Percentiles rank a stretch among this genome's conserved stretches.
phyloP scores from a whole-genome alignment of 768 basidiomycete genomes.

The Russula sp. region DNA sequence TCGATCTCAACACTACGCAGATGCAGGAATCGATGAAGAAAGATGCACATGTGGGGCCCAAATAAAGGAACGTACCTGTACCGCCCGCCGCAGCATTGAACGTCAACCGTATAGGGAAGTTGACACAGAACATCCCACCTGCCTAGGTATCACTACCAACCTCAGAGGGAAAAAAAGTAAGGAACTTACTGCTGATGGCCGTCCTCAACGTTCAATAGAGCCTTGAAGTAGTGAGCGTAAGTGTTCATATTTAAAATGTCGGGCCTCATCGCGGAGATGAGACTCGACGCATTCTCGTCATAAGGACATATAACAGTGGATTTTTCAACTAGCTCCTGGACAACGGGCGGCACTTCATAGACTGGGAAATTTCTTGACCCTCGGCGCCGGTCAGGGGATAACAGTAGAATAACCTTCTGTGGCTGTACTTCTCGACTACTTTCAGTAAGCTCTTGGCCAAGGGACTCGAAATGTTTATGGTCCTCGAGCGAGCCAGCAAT shows the following conservation, averaged over 20 bases:
- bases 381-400: background rate
- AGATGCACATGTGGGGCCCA: background rate
- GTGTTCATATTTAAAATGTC: slow-evolving; percentile 1
- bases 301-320: background rate
- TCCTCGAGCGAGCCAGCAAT: slow-evolving; percentile 11
- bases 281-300: background rate
- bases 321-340: background rate
- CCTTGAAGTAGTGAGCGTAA: slow-evolving; percentile 5
- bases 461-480: background rate
- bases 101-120: background rate
- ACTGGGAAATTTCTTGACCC: slow-evolving; percentile 2
- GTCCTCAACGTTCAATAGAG: slow-evolving; percentile 19
- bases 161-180: background rate
- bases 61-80: background rate
- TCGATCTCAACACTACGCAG: slow-evolving; percentile 14
- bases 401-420: background rate
- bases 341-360: slow-evolving; percentile 3
- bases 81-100: background rate
- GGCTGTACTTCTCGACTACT: background rate
- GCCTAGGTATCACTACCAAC: slow-evolving; percentile 28
- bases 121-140: slow-evolving; percentile 5
- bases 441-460: background rate
- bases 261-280: background rate
- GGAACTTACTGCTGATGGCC: slow-evolving; percentile 46
- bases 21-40: background rate